Percentiles rank a stretch among this genome's conserved stretches.
These are phyloP conservation scores for Cladosporium sphaerospermum DNA, from an alignment of 2,329 filamentous ascomycete species.

Conservation along the genomic window DNA sequence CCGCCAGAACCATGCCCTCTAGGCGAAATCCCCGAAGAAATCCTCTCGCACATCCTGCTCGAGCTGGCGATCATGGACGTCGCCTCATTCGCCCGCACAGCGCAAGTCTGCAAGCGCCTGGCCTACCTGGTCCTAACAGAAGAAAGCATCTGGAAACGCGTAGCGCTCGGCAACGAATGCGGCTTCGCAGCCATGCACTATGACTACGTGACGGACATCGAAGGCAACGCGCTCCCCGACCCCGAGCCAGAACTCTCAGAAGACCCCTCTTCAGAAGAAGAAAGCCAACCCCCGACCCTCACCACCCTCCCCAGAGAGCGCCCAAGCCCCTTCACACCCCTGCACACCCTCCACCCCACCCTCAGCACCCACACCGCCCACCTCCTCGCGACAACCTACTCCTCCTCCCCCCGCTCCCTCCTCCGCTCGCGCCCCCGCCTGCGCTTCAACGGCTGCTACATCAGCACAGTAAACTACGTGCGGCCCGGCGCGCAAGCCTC, in stretches of 20 bases:
- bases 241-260: slow-evolving; percentile 20
- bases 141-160: slow-evolving; percentile 75
- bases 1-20: slow-evolving; percentile 75
- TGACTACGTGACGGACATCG: slow-evolving; percentile 58
- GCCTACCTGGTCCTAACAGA: slow-evolving; percentile 81
- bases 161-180: slow-evolving; percentile 64
- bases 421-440: slow-evolving; percentile 79
- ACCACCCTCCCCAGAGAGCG: slow-evolving; percentile 15
- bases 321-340: too few relatives aligned
- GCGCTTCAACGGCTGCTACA: slow-evolving; percentile 93
- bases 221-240: slow-evolving; percentile 38
- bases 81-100: slow-evolving; percentile 66
- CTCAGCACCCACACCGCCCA: slow-evolving; percentile 19
- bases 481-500: slow-evolving; percentile 69
- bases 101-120: slow-evolving; percentile 78
- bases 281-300: slow-evolving; percentile 13
- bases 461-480: slow-evolving; percentile 92
- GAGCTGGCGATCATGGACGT: slow-evolving; percentile 70
- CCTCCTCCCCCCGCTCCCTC: slow-evolving; percentile 51
- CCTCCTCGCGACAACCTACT: slow-evolving; percentile 26
- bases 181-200: slow-evolving; percentile 84
- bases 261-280: slow-evolving; percentile 18
- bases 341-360: slow-evolving; percentile 16
- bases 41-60: slow-evolving; percentile 70
- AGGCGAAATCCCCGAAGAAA: slow-evolving; percentile 70